Base-by-base conservation (phyloP, 257 asterid species). In the Przewalskia tangutica region DNA sequence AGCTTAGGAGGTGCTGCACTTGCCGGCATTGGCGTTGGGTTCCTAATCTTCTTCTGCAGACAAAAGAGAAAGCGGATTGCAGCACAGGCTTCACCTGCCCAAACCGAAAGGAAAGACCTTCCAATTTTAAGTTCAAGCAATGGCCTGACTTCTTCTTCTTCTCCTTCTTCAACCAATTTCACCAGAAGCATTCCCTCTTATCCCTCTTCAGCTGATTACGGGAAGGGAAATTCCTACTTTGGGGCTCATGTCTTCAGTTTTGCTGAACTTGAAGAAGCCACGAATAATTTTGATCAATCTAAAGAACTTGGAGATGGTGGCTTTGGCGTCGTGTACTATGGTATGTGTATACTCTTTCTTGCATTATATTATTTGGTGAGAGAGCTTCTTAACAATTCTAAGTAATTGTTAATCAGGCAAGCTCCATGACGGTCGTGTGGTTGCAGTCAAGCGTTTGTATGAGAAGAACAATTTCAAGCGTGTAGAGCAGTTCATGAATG, bases 271-370 rank as follows among this genome's bases (percentile, higher is more conserved):
- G 94, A 92, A 89, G 91, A 84, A 88, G 98, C 98, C 79, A 95
- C 99, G 0, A 86, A 95, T 70, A 89, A 89, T 84, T 95, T 95
- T 50, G 79, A 90, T 50, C 82, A 83, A 75, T 84, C 93, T 46
- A 89, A 89, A 86, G 93, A 89, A 84, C 95, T 95, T 4, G 98
- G 99, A 44, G 99, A 93, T 67, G 99, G 99, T 82, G 99, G 98
- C 81, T 95, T 89, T 80, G 98, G 99, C 5, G 84, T 90, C 16
- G 99, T 95, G 14, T 95, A 93, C 86, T 87, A 90, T 84, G 98
- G 99, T 95, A 91, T 63, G 89, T 14, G 60, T 51, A n/a, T 48
- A 55, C 81, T 12, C 58, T 58, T 53, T 4, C 53, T 34, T 77
- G 51, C 10, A 55, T 36, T 27, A 4, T 55, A 56, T 54, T 56